These are phyloP conservation scores for Sarocladium oryzae DNA, from an alignment of 2,329 filamentous ascomycete genomes.

Conservation along the genomic window DNA sequence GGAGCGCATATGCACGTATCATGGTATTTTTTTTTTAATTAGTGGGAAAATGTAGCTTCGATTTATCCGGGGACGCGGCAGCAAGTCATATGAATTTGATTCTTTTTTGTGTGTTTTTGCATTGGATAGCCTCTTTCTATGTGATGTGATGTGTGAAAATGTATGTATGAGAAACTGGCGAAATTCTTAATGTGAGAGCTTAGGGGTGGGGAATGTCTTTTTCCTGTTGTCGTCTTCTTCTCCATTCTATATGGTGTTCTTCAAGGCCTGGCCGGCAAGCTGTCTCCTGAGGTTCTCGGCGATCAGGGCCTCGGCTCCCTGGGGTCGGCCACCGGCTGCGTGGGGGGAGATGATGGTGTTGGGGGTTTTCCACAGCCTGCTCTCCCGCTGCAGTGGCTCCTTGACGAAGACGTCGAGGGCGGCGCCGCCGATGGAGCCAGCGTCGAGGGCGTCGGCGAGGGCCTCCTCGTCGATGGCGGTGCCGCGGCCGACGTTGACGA, in stretches of 20 bases:
- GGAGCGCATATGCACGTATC: no score
- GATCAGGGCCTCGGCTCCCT: conserved; percentile 53
- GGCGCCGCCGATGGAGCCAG: conserved; percentile 38
- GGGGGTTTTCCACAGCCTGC: conserved; percentile 42
- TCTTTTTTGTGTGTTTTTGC: no score
- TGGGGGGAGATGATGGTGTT: conserved; percentile 51
- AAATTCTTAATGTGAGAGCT: no score
- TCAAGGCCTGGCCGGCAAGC: conserved; percentile 50
- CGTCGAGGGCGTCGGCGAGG: conserved; percentile 37
- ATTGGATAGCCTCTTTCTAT: no score
- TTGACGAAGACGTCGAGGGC: conserved; percentile 43
- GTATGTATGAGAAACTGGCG: no score
- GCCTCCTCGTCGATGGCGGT: conserved; percentile 43
- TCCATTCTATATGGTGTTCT: conserved; percentile 38
- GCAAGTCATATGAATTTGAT: no score
- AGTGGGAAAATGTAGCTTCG: no score
- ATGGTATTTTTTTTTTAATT: no score
- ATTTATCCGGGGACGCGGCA: no score
- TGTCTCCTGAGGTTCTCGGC: conserved; percentile 55
- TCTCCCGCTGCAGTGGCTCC: conserved; percentile 37
- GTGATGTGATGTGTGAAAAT: no score
- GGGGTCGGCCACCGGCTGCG: conserved; percentile 53
- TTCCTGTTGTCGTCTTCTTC: no score
- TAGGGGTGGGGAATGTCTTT: no score
- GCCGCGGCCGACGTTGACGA: conserved; percentile 46